phyloP scores from a whole-genome alignment of 257 asterid species.

The Lithospermum erythrorhizon region DNA sequence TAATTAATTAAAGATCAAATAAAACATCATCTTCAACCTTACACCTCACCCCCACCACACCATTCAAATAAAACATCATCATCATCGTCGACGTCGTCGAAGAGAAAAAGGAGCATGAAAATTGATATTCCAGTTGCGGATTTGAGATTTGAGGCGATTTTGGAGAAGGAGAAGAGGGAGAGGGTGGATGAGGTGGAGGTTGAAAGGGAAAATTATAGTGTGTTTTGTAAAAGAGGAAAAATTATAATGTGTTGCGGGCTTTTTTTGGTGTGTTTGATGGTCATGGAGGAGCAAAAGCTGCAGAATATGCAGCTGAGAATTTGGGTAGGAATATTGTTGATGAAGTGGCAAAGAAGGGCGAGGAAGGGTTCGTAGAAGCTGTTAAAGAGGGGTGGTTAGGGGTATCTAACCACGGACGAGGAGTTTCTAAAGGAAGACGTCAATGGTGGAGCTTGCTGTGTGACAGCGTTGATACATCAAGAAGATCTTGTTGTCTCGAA shows the following conservation, averaged over 20 bases:
- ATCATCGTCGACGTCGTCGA: conserved; percentile 24
- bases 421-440: conserved; percentile 44
- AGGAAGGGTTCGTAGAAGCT: conserved; percentile 33
- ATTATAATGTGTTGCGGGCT: not conserved
- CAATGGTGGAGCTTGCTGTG: conserved; percentile 69
- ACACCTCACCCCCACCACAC: too few species aligned
- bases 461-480: conserved; percentile 48
- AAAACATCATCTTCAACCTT: too few species aligned
- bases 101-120: conserved; percentile 66
- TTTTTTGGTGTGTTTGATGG: not conserved
- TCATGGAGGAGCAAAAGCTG: not conserved
- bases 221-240: conserved; percentile 64
- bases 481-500: conserved; percentile 68
- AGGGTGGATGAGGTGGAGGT: conserved; percentile 47
- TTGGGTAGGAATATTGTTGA: not conserved
- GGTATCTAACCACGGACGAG: conserved; percentile 55
- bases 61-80: too few species aligned
- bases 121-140: conserved; percentile 40
- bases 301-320: not conserved
- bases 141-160: conserved; percentile 17
- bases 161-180: conserved; percentile 19
- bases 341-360: conserved; percentile 12
- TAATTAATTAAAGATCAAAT: too few species aligned
- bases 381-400: conserved; percentile 56
- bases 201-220: conserved; percentile 53